Percentiles rank a stretch among this genome's conserved stretches.
Conservation (phyloP, 2,329 filamentous ascomycete species). For the Calonectria pseudoturangicola region DNA sequence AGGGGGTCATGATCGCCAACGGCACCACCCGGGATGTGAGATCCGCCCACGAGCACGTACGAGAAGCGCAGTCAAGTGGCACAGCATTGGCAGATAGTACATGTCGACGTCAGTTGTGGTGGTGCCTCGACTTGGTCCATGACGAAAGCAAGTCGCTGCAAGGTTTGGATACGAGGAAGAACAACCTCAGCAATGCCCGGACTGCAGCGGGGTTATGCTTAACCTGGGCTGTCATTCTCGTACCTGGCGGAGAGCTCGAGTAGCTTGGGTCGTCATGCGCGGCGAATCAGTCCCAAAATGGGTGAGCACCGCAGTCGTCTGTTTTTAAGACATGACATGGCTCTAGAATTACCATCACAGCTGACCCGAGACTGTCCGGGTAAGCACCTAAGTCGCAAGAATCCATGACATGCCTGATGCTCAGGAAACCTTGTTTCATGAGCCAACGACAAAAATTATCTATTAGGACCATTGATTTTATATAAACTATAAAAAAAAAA, state of each 20-base stretch:
- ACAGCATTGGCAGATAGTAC: slow-evolving; percentile 18
- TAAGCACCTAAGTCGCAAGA: background rate
- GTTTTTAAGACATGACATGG: background rate
- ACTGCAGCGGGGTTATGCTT: slow-evolving; percentile 36
- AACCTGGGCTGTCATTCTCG: slow-evolving; percentile 33
- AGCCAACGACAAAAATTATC: background rate
- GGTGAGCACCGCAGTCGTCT: background rate
- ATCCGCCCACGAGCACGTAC: slow-evolving; percentile 44
- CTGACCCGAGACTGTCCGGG: slow-evolving; percentile 1
- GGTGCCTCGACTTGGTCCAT: slow-evolving; percentile 19
- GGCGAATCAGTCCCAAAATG: background rate
- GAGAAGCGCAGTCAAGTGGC: slow-evolving; percentile 24
- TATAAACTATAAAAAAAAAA: background rate
- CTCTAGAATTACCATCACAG: background rate
- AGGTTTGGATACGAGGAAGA: slow-evolving; percentile 35
- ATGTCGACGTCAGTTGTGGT: slow-evolving; percentile 35
- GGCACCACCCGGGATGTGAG: slow-evolving; percentile 48
- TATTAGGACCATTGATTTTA: background rate
- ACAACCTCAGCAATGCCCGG: slow-evolving; percentile 20
- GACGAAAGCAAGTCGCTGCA: slow-evolving; percentile 23
- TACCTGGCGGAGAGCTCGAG: slow-evolving; percentile 22
- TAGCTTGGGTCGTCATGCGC: slow-evolving; percentile 26
- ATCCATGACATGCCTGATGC: background rate
- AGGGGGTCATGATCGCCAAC: slow-evolving; percentile 48
- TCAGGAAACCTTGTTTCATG: background rate